These are phyloP conservation scores for Sugiyamaella smithiae DNA, from an alignment of 805 yeast species.

Conservation along the genomic window DNA sequence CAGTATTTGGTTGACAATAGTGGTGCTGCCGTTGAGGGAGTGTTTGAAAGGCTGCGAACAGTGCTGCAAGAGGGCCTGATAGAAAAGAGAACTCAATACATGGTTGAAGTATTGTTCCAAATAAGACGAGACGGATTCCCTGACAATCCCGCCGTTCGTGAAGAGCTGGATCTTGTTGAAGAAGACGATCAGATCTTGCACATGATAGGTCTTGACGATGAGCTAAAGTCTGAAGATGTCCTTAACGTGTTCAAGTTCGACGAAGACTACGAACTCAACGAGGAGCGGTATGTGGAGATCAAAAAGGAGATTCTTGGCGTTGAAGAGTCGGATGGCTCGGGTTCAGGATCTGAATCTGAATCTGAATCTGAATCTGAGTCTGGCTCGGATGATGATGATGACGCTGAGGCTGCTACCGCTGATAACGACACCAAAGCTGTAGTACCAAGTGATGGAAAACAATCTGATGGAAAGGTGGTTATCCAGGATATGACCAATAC, in stretches of 20 bases:
- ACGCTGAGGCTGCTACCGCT: background rate
- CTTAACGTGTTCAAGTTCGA: slow-evolving; percentile 55
- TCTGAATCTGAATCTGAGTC: slow-evolving; percentile 2
- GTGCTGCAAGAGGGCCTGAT: slow-evolving; percentile 56
- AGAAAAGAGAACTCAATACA: slow-evolving; percentile 41
- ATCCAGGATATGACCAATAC: slow-evolving; percentile 70
- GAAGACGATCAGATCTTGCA: slow-evolving; percentile 62
- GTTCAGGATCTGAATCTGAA: slow-evolving; percentile 22
- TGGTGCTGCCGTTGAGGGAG: slow-evolving; percentile 43
- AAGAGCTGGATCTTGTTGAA: slow-evolving; percentile 57
- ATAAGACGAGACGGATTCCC: slow-evolving; percentile 45
- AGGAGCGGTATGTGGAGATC: slow-evolving; percentile 45
- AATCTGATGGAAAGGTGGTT: slow-evolving; percentile 20
- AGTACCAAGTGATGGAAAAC: slow-evolving; percentile 8
- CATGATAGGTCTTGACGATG: slow-evolving; percentile 52
- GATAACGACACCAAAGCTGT: slow-evolving; percentile 20
- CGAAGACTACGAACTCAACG: slow-evolving; percentile 48
- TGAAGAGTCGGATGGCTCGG: slow-evolving; percentile 19
- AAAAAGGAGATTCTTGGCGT: slow-evolving; percentile 48
- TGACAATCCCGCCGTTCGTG: slow-evolving; percentile 40
- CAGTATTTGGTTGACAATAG: slow-evolving; percentile 44
- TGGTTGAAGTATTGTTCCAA: slow-evolving; percentile 52
- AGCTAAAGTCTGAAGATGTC: slow-evolving; percentile 43
- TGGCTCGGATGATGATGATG: background rate
- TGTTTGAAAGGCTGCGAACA: slow-evolving; percentile 59